Evolutionary conservation across 257 asterid species (phyloP).

Genomic region (Penstemon davidsonii): DNA sequence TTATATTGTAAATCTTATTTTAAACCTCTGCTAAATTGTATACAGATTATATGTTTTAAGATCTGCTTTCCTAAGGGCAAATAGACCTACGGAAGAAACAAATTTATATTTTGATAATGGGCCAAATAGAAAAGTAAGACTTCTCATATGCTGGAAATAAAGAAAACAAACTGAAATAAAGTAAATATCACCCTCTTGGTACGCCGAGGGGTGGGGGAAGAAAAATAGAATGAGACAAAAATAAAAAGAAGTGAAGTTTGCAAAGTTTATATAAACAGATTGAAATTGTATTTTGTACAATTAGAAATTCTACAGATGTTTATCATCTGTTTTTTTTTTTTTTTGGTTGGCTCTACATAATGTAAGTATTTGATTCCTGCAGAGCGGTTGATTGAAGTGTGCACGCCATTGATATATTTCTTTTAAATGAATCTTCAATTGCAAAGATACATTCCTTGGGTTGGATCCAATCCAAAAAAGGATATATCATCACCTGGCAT

Average conservation of each 20-base stretch:
- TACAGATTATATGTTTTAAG: too few relatives aligned
- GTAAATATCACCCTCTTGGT: too few relatives aligned
- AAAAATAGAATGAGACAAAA: too few relatives aligned
- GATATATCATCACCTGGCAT: slow-evolving; percentile 43
- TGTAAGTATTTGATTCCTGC: slow-evolving; percentile 22
- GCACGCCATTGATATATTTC: slow-evolving; percentile 21
- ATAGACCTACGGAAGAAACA: too few relatives aligned
- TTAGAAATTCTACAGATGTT: slow-evolving; percentile 1
- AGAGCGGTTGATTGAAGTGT: slow-evolving; percentile 28
- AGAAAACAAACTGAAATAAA: too few relatives aligned
- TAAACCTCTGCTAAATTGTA: not conserved
- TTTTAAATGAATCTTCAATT: slow-evolving; percentile 49
- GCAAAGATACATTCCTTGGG: slow-evolving; percentile 51
- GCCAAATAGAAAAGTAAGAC: too few relatives aligned
- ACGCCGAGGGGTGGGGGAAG: not conserved
- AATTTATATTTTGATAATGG: too few relatives aligned
- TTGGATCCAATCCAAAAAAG: slow-evolving; percentile 47
- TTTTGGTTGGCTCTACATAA: slow-evolving; percentile 2
- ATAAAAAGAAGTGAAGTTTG: slow-evolving; percentile 7
- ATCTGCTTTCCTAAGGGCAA: too few relatives aligned
- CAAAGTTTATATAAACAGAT: not conserved
- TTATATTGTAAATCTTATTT: not conserved
- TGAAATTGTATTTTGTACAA: slow-evolving; percentile 1
- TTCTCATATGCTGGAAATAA: too few relatives aligned
- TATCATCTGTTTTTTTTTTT: not conserved